Base-by-base conservation (phyloP, 2,329 filamentous ascomycete genomes). In the Thielaviopsis musarum region DNA sequence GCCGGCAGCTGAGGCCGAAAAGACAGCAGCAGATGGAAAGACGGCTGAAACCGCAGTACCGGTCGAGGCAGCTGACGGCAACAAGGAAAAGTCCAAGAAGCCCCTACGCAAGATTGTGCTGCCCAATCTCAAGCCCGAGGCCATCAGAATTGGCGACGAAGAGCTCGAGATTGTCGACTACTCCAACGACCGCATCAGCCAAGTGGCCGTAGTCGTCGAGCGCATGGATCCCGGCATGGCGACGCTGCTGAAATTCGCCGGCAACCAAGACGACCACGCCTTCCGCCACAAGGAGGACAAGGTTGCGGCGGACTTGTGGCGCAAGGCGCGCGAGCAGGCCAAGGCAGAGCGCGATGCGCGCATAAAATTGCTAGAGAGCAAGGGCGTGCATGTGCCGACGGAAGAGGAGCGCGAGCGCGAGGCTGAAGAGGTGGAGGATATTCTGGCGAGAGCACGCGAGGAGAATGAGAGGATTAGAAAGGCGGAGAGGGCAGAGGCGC, bases 381-480 rank as follows among this genome's bases (percentile, higher is more conserved):
- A 87, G 70, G 93, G 93, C 7, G 78, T 96, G 26, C 74, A 85
- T 24, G 76, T 97, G 19, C 85, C 91, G 69, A 95, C 88, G 0
- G 82, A 84, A 1, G 91, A 96, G 70, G 91, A 98, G 69, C 82
- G 88, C 21, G 87, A 91, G 67, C 81, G 82, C 38, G 86, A 95
- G 68, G 82, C 89, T 69, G 83, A 87, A 60, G 83, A 91, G 61
- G 82, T 95, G 13, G 93, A 97, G 65, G 86, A 96, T 66, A 79
- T 97, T 62, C 81, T 97, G 26, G 85, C 91, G 54, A 90, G 85
- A 66, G 91, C 91, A 21, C 79, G 90, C 60, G 77, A 83, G 62
- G 88, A 97, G 68, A 91, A 85, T 1, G 80, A 87, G 52, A 83
- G 86, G 64, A 83, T 97, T 56, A 85, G 84, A 70, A 82, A 85